phyloP scores from a whole-genome alignment of 1,284 basidiomycete genomes.

The Cutaneotrichosporon cyanovorans region DNA sequence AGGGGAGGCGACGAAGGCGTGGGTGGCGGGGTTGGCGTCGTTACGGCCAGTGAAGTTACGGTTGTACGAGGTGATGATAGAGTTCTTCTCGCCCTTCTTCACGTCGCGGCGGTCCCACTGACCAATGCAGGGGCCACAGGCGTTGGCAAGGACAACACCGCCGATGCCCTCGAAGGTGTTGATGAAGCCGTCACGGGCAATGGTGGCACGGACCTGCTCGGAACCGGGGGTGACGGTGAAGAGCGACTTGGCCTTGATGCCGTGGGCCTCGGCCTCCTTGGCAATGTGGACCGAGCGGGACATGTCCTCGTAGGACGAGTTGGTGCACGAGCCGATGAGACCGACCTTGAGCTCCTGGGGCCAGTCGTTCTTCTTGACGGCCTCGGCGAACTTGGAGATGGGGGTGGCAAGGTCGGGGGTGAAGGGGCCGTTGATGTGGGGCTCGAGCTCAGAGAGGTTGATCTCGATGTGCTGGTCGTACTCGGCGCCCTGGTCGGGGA shows the following conservation, averaged over 20 bases:
- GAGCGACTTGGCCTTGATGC: constrained; percentile 81
- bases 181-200: constrained; percentile 92
- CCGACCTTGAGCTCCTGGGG: constrained; percentile 93
- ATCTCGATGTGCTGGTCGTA: constrained; percentile 95
- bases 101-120: constrained; percentile 98
- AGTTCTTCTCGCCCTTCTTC: constrained; percentile 93
- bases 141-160: constrained; percentile 92
- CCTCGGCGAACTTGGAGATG: constrained; percentile 87
- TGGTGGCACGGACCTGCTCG: constrained; percentile 96
- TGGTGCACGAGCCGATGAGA: constrained; percentile 98
- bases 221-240: constrained; percentile 98
- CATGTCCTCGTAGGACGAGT: constrained; percentile 99
- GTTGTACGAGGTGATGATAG: constrained; percentile 99
- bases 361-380: constrained; percentile 94
- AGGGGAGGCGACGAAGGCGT: constrained; percentile 97
- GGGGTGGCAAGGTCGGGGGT: constrained; percentile 93
- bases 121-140: constrained; percentile 97
- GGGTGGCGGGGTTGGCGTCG: constrained; percentile 98
- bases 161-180: constrained; percentile 77
- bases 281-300: constrained; percentile 92
- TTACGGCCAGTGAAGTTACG: constrained; percentile 99
- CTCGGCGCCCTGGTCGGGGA: constrained; percentile 79
- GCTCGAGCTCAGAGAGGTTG: constrained; percentile 93
- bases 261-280: constrained; percentile 76
- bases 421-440: constrained; percentile 98